A percentile compares a stretch with the other conserved stretches of the same genome.
Conservation (phyloP, 2,329 filamentous ascomycete species). For the Coniochaeta prunicola region DNA sequence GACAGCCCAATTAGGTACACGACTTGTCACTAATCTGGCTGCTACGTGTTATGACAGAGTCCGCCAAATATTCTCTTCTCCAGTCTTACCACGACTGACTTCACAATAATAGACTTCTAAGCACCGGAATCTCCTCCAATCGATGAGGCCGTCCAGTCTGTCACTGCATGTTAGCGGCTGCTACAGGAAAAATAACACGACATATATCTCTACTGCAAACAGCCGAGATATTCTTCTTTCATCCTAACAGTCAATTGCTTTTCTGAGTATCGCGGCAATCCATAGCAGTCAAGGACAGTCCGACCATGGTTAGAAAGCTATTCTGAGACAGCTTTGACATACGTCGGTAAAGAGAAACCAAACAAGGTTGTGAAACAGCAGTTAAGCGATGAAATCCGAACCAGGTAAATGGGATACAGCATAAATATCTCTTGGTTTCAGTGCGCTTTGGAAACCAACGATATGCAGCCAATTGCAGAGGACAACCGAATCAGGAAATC, state of each 20-base stretch:
- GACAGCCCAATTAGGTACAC: background rate
- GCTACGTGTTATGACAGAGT: background rate
- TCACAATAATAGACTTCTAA: too few relatives aligned
- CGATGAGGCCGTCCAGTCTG: background rate
- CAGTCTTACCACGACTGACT: too few relatives aligned
- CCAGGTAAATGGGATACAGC: background rate
- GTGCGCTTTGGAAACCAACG: background rate
- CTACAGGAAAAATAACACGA: background rate
- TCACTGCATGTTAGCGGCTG: background rate
- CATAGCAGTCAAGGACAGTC: background rate
- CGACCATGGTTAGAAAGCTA: background rate
- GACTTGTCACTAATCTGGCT: background rate
- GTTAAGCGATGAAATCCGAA: background rate
- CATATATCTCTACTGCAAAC: background rate
- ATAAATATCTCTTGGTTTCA: constrained; percentile 1
- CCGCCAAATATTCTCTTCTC: background rate
- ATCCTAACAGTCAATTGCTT: background rate
- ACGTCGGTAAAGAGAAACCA: background rate
- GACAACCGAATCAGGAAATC: background rate
- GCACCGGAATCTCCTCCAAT: background rate
- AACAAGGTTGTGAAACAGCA: constrained; percentile 1
- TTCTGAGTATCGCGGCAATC: background rate
- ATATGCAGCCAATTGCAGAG: background rate
- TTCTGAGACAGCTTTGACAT: background rate
- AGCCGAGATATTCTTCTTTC: background rate